Percentiles rank a stretch among this genome's conserved stretches.
These are phyloP conservation scores for Phytophthora ramorum DNA, from an alignment of 352 stramenopile genomes.

Conservation along the genomic window DNA sequence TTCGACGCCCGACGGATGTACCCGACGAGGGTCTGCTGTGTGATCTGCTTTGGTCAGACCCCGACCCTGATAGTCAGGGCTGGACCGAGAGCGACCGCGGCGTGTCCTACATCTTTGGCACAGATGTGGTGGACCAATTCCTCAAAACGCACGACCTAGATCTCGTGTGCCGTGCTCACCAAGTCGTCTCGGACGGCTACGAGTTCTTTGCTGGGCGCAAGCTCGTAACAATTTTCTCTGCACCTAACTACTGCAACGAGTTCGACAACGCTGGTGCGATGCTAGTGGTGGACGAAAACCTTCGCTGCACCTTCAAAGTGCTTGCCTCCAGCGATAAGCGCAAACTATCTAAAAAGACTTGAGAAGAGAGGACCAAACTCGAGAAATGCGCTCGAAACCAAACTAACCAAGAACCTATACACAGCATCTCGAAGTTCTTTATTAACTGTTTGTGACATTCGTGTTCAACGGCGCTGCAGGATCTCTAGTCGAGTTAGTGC, in stretches of 20 bases:
- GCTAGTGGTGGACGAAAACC: conserved; percentile 75
- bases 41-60: conserved; percentile 90
- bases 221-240: conserved; percentile 99
- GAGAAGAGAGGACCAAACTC: not conserved
- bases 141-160: conserved; percentile 97
- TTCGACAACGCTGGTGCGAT: conserved; percentile 99
- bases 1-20: conserved; percentile 83
- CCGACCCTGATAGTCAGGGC: conserved; percentile 87
- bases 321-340: conserved; percentile 80
- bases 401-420: conserved; percentile 6
- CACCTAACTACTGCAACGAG: conserved; percentile 99
- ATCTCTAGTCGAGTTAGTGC: conserved; percentile 37
- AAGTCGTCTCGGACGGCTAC: conserved; percentile 99
- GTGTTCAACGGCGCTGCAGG: conserved; percentile 19
- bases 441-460: not conserved
- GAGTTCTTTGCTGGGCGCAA: conserved; percentile 99
- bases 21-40: conserved; percentile 87
- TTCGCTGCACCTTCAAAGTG: conserved; percentile 87
- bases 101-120: conserved; percentile 99
- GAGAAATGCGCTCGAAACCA: not conserved
- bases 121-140: conserved; percentile 98
- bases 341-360: conserved; percentile 46
- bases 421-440: conserved; percentile 1
- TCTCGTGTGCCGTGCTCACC: conserved; percentile 97
- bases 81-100: conserved; percentile 98